Base-by-base conservation (phyloP, 495 filamentous ascomycete species). In the Hypoxylon intermedium region DNA sequence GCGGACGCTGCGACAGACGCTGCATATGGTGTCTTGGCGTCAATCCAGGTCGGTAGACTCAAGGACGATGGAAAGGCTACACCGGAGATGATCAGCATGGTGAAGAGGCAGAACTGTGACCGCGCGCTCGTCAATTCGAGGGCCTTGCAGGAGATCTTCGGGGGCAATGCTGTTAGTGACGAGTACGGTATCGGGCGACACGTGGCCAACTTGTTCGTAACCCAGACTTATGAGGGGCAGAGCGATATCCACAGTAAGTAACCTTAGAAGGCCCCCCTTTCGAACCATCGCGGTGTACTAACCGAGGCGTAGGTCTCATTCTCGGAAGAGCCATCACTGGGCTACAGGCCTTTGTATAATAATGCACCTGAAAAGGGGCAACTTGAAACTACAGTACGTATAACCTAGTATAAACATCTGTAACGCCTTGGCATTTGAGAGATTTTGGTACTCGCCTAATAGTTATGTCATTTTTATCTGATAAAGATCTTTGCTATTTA, bases 71-170 rank as follows among this genome's bases (percentile, higher is more conserved):
- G 93, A 12, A 88, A 91, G 74, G 82, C 83, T 19, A 86, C 89
- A 2, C 93, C 94, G 6, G 95, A 98, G 76, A 97, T 97, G 95
- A 95, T 98, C 67, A 93, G 89, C 34, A 95, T 98, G 91, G 87
- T 97, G 68, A 98, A 98, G 80, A 82, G 94, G 60, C 93, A 98
- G 78, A 98, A 98, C 73, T 98, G 95, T 77, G 94, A 98, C 73
- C 82, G 89, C 31, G 93, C 94, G 12, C 76, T 98, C 65, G 75
- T 83, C 9, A 91, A 93, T 67, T 85, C 93, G 23, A 82, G 94
- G 53, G 80, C 82, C 40, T 75, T 98, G 36, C 94, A 98, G 74
- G 94, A 98, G 73, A 81, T 98, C 13, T 97, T 98, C 77, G 94
- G 94, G 30, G 94, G 94, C 9, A 98, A 98, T 69, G 95, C 95